A percentile compares a stretch with the other conserved stretches of the same genome.
These are phyloP conservation scores for Verticillium nubilum DNA, from an alignment of 2,329 filamentous ascomycete species.

Conservation along the genomic window DNA sequence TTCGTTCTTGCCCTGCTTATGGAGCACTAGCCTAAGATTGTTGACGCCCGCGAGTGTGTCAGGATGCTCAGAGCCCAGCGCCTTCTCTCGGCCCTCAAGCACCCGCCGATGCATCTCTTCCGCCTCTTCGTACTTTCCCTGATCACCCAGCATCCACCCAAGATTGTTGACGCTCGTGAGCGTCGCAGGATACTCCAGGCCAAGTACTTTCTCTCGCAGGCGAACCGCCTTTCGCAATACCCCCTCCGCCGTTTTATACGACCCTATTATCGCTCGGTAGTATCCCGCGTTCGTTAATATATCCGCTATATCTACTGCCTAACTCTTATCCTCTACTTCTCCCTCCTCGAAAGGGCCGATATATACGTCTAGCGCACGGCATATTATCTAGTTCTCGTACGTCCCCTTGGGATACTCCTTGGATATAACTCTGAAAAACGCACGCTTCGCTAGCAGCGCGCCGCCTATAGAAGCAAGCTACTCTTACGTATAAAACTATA, in stretches of 20 bases:
- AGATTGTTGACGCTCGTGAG: background rate
- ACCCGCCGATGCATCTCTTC: background rate
- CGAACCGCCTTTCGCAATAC: too few relatives aligned
- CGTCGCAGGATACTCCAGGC: background rate
- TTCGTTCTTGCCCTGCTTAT: too few relatives aligned
- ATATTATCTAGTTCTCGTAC: background rate
- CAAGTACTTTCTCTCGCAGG: background rate
- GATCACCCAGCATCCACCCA: background rate
- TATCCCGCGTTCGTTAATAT: too few relatives aligned
- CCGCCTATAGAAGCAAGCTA: slow-evolving; percentile 20
- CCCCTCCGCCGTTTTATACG: too few relatives aligned
- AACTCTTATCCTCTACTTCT: too few relatives aligned
- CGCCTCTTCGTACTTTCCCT: background rate
- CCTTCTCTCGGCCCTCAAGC: background rate
- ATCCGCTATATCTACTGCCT: too few relatives aligned
- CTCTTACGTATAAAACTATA: slow-evolving; percentile 21
- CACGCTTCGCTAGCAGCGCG: background rate
- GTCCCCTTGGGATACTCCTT: background rate
- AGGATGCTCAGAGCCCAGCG: too few relatives aligned
- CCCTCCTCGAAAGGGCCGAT: too few relatives aligned
- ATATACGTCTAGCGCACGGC: too few relatives aligned
- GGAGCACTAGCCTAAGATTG: too few relatives aligned
- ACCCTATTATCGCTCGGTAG: background rate
- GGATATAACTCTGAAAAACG: background rate
- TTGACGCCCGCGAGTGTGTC: too few relatives aligned